Evolutionary conservation across 441 rosid genomes (phyloP), one percentile per base, ranked within the genome.

Genomic region (Omphalea diandra): DNA sequence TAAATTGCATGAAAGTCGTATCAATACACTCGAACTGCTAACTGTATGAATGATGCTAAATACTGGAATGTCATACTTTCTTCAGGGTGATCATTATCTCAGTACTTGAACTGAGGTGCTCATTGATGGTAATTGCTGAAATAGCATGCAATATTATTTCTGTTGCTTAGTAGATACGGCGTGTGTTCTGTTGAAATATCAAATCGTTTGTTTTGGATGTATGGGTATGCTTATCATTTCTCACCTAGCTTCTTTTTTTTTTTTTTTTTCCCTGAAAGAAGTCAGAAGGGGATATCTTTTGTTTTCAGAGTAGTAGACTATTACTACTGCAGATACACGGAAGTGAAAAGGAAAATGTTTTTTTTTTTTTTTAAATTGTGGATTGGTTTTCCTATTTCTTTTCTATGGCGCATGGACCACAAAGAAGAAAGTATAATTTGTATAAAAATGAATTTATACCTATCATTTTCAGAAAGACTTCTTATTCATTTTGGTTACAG

Each of bases 401-500:
- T 53, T 26, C 58, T 26, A 26, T 11, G 58, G n/a, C n/a, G n/a
- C n/a, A n/a, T n/a, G n/a, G n/a, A 26, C 9, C 6, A 14, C 29
- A 5, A 32, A 49, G 31, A 27, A 32, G 49, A 46, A 40, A 32
- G 31, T 5, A 2, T 32, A n/a, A 22, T 20, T 10, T 22, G 50
- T 11, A 66, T 5, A 17, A 40, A 61, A 61, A 61, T 29, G 49
- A 61, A 22, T 41, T 14, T 62, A 62, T 18, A 14, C 50, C 24
- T 41, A 4, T 47, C 40, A 29, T 18, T 18, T 40, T 54, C 0
- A 38, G 1, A 31, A 52, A 22, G 15, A 7, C 49, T 56, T 69
- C 36, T 43, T 62, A 56, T 70, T 70, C 55, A 68, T 26, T 56
- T 20, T 80, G 54, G 50, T 64, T 65, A 32, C 75, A 93, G 98